Evolutionary conservation across 495 filamentous ascomycete genomes (phyloP), one percentile per base, ranked within the genome.

Genomic region (Thermothielavioides terrestris): DNA sequence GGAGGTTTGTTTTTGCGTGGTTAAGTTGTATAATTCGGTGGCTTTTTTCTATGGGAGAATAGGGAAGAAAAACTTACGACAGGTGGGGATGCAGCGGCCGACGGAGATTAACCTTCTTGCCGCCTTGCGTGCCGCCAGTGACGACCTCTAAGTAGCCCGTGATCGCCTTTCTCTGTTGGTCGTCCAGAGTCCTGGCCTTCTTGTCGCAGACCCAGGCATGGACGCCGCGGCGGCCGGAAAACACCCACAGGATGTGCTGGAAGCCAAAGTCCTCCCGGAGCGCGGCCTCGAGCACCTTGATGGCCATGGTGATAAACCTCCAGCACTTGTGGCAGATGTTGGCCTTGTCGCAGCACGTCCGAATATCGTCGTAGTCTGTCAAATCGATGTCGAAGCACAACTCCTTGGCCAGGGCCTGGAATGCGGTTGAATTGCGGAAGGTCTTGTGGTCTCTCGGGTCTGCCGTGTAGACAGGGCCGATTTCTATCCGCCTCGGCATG

Each of bases 201-300:
- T 84, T 85, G 66, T 98, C 92, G 63, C 91, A 95, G n/a, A 98
- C 86, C 92, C 92, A 98, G 7, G 91, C 92, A 81, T 98, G 92
- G 14, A 84, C 89, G 66, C 92, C 92, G 79, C 92, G 80, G 62
- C 92, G 85, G 28, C 92, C 92, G 0, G 92, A 97, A 67, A 96
- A 98, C 1, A 98, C 90, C 92, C 92, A 98, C 58, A 98, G 75
- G 54, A 98, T 89, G 64, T 98, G 91, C 59, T 87, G 78, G 63
- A 95, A 98, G 20, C 89, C 92, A 62, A 97, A 94, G 66, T 98
- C 92, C 2, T 97, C 89, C 50, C 86, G 76, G 43, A 98, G 64
- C 2, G 88, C 87, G 4, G 78, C 76, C 63, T 95, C 89, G 21
- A 98, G 73, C 17, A 96, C 87, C 61, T 94, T 94, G 59, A 98